Percentiles rank a stretch among this genome's conserved stretches.
These are phyloP conservation scores for Prorocentrum cordatum DNA, from an alignment of 169 alveolate genomes.

Conservation along the genomic window DNA sequence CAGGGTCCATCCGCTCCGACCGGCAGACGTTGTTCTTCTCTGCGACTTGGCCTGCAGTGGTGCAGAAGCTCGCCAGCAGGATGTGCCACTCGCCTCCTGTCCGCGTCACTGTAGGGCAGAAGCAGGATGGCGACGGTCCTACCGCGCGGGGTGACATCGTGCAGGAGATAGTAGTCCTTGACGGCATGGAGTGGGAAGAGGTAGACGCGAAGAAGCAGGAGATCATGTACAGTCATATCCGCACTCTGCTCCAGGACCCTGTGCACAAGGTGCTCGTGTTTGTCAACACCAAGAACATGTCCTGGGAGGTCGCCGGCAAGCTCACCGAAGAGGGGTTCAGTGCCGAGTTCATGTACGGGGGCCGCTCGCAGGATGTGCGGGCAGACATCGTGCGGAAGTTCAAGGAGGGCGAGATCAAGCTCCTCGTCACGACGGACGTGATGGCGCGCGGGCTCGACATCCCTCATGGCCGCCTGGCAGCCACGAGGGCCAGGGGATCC, in stretches of 20 bases:
- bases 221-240: neutral
- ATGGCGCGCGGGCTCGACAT: neutral
- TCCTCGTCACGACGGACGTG: slow-evolving; percentile 43
- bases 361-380: slow-evolving; percentile 22
- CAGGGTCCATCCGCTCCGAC: slow-evolving; percentile 8
- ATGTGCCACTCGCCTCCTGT: slow-evolving; percentile 37
- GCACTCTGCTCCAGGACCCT: no score
- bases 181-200: slow-evolving; percentile 26
- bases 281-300: slow-evolving; percentile 15
- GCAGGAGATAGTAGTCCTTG: slow-evolving; percentile 13
- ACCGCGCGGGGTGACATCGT: slow-evolving; percentile 30
- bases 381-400: neutral
- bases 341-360: slow-evolving; percentile 40
- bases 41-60: slow-evolving; percentile 38
- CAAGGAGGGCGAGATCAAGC: slow-evolving; percentile 4
- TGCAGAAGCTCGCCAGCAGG: slow-evolving; percentile 35
- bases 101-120: slow-evolving; percentile 35
- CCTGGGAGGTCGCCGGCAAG: slow-evolving; percentile 34
- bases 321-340: slow-evolving; percentile 29
- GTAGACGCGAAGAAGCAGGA: slow-evolving; percentile 24
- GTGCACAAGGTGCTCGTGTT: slow-evolving; percentile 36
- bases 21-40: slow-evolving; percentile 43
- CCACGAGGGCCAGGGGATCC: no score
- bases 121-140: slow-evolving; percentile 28
- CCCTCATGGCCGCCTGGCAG: neutral